Evolutionary conservation across 176 grass and related monocot genomes (phyloP).

Genomic region (Lolium multiflorum): DNA sequence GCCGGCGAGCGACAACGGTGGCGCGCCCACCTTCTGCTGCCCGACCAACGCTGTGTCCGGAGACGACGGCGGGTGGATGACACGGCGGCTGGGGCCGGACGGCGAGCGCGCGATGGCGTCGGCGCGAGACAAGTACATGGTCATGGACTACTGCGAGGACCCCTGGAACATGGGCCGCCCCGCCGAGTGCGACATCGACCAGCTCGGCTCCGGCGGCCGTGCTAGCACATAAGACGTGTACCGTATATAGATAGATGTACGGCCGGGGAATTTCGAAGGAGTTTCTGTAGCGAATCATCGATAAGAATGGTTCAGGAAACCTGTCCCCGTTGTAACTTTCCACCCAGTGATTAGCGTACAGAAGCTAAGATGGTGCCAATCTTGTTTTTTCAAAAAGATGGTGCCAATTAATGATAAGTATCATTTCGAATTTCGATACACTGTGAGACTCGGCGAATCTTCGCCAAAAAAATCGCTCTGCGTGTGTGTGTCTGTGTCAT

Average conservation of each 20-base stretch:
- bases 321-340: background rate
- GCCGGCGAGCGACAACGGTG: background rate
- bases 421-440: background rate
- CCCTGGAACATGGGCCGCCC: conserved; percentile 6
- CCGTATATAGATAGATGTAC: background rate
- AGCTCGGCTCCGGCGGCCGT: background rate
- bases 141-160: conserved; percentile 60
- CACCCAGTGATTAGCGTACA: background rate
- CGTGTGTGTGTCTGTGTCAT: too few relatives aligned
- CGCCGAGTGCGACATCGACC: conserved; percentile 47
- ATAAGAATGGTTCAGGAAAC: background rate
- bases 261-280: background rate
- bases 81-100: conserved; percentile 4
- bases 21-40: conserved; percentile 24
- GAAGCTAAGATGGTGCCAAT: background rate
- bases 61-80: conserved; percentile 36
- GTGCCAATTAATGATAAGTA: background rate
- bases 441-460: too few relatives aligned
- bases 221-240: background rate
- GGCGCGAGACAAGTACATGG: conserved; percentile 46
- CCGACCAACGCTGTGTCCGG: background rate
- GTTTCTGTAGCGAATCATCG: background rate
- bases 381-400: background rate
- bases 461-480: background rate
- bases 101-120: conserved; percentile 38